phyloP scores from a whole-genome alignment of 768 basidiomycete species.

The Boletus sp. region DNA sequence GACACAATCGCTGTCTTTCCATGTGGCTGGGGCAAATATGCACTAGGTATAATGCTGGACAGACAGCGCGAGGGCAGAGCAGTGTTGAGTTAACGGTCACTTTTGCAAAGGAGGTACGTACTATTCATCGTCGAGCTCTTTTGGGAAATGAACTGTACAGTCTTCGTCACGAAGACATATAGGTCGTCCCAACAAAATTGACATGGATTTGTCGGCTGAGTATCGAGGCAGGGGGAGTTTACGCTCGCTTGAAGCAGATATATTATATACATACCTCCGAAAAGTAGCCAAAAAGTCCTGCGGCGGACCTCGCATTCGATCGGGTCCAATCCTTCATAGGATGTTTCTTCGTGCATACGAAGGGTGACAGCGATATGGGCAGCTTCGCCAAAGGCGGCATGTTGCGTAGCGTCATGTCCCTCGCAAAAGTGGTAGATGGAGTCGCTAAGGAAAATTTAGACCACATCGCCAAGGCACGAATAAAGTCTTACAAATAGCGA shows the following conservation, averaged over 20 bases:
- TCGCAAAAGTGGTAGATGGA: constrained; percentile 87
- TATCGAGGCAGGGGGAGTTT: neutral
- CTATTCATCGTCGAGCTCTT: constrained; percentile 89
- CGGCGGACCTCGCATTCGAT: constrained; percentile 87
- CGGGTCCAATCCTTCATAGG: constrained; percentile 78
- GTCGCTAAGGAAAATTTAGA: constrained; percentile 46
- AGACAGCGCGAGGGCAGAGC: constrained; percentile 13
- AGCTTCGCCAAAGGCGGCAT: constrained; percentile 85
- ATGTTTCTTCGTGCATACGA: constrained; percentile 82
- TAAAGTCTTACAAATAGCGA: constrained; percentile 72
- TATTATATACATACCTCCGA: constrained; percentile 59
- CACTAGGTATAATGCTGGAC: constrained; percentile 73
- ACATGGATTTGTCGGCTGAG: constrained; percentile 86
- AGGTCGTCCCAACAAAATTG: constrained; percentile 77
- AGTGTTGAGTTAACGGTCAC: constrained; percentile 29
- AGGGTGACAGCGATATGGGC: constrained; percentile 79
- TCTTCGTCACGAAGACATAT: constrained; percentile 88
- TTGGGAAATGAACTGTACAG: constrained; percentile 84
- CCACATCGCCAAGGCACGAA: neutral
- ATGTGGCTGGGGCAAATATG: constrained; percentile 83
- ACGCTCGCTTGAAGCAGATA: neutral
- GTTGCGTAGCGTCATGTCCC: constrained; percentile 82
- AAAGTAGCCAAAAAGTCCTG: constrained; percentile 84
- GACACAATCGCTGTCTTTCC: constrained; percentile 82
- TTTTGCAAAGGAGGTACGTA: constrained; percentile 39